These are phyloP conservation scores for Stagonosporopsis rhizophila DNA, from an alignment of 2,329 filamentous ascomycete genomes.

Conservation along the genomic window DNA sequence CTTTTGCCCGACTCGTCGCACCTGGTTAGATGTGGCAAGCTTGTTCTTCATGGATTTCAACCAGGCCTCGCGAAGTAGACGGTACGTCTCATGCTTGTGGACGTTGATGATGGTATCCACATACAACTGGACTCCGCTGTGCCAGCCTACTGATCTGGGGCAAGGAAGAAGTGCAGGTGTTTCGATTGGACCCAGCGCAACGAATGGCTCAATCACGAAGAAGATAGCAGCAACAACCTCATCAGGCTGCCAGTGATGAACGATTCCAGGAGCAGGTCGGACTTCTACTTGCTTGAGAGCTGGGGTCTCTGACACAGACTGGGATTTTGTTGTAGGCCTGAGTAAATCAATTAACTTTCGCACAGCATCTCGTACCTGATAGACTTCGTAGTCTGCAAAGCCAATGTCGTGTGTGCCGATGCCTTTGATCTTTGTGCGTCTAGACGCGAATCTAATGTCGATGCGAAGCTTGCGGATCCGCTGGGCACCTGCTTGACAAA, in stretches of 20 bases:
- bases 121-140: neutral
- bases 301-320: neutral
- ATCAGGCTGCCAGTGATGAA: conserved; percentile 4
- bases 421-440: neutral
- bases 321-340: neutral
- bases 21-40: neutral
- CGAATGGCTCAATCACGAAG: conserved; percentile 19
- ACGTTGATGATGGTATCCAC: neutral
- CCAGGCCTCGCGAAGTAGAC: conserved; percentile 4
- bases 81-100: neutral
- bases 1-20: neutral
- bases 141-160: neutral
- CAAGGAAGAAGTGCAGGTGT: neutral
- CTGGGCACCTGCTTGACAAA: conserved; percentile 4
- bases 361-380: conserved; percentile 11
- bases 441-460: neutral
- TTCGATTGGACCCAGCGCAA: conserved; percentile 1
- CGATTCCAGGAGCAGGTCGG: neutral
- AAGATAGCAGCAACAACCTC: conserved; percentile 14
- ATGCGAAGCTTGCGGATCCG: conserved; percentile 12
- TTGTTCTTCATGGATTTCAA: neutral
- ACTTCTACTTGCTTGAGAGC: neutral
- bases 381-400: conserved; percentile 15
- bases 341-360: conserved; percentile 8
- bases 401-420: neutral